phyloP scores from a whole-genome alignment of 306 rosid species.

The Styphnolobium japonicum region DNA sequence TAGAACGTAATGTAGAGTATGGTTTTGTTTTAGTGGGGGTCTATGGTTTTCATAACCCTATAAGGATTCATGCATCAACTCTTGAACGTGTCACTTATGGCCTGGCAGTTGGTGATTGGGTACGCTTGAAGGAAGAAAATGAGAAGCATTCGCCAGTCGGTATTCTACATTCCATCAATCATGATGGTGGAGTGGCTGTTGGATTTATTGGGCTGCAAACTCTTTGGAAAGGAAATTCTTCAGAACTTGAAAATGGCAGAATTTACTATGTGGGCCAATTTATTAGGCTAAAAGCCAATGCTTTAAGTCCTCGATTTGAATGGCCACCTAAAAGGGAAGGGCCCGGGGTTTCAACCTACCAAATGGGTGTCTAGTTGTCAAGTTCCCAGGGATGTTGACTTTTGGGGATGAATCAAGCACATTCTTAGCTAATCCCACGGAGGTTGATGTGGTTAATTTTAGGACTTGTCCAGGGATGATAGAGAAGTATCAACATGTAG shows the following conservation, averaged over 20 bases:
- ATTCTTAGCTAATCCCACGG: constrained; percentile 87
- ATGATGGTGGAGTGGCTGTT: constrained; percentile 57
- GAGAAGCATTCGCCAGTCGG: constrained; percentile 81
- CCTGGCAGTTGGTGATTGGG: constrained; percentile 83
- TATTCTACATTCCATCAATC: constrained; percentile 69
- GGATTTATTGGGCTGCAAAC: constrained; percentile 77
- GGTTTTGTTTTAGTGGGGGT: constrained; percentile 70
- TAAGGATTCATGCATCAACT: constrained; percentile 57
- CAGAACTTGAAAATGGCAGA: constrained; percentile 78
- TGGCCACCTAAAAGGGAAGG: constrained; percentile 72
- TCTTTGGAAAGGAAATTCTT: constrained; percentile 72
- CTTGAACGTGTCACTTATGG: constrained; percentile 78
- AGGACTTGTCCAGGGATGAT: constrained; percentile 61
- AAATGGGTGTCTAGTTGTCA: constrained; percentile 75
- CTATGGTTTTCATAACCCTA: constrained; percentile 79
- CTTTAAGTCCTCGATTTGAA: constrained; percentile 69
- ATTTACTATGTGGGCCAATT: constrained; percentile 69
- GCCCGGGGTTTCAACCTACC: constrained; percentile 70
- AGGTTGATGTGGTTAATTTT: constrained; percentile 70
- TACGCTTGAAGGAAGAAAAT: constrained; percentile 55
- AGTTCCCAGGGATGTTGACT: constrained; percentile 73
- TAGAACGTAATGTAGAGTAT: constrained; percentile 53
- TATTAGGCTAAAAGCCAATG: constrained; percentile 58
- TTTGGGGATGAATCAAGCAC: constrained; percentile 50
- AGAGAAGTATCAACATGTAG: constrained; percentile 82